These are phyloP conservation scores for Saccharomycopsis sp. DNA, from an alignment of 805 yeast species.

Conservation along the genomic window DNA sequence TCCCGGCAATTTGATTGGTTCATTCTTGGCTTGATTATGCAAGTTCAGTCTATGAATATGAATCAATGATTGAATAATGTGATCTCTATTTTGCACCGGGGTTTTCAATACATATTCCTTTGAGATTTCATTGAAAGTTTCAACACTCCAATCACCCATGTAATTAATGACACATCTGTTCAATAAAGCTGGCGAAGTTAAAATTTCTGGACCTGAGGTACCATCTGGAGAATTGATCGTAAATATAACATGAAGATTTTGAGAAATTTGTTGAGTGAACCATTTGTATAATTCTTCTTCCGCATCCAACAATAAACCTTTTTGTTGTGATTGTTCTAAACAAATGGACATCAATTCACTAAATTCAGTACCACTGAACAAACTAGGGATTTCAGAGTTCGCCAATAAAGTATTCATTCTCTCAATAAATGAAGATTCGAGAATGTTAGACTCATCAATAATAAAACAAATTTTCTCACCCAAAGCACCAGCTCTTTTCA, in stretches of 20 bases:
- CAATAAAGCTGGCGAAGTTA: constrained; percentile 81
- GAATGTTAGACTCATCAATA: constrained; percentile 72
- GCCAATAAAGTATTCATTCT: constrained; percentile 91
- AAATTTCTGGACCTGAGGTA: constrained; percentile 34
- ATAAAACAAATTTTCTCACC: constrained; percentile 65
- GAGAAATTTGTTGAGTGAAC: constrained; percentile 63
- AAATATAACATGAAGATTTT: constrained; percentile 76
- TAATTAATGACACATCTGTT: constrained; percentile 84
- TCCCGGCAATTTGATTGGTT: constrained; percentile 40
- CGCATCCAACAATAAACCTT: constrained; percentile 58
- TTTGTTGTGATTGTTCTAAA: constrained; percentile 46
- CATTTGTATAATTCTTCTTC: constrained; percentile 66
- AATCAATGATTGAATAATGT: constrained; percentile 41
- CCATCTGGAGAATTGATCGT: constrained; percentile 52
- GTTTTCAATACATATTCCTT: constrained; percentile 32
- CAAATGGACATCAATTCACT: constrained; percentile 46
- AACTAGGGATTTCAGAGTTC: constrained; percentile 86
- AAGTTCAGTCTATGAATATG: constrained; percentile 36
- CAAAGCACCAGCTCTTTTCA: constrained; percentile 42
- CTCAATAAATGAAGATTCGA: constrained; percentile 76
- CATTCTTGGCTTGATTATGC: constrained; percentile 1
- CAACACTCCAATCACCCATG: constrained; percentile 77
- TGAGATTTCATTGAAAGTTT: constrained; percentile 46
- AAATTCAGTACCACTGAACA: constrained; percentile 72
- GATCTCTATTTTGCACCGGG: constrained; percentile 50